phyloP scores from a whole-genome alignment of 805 yeast genomes.

The Myxozyma kluyveri region DNA sequence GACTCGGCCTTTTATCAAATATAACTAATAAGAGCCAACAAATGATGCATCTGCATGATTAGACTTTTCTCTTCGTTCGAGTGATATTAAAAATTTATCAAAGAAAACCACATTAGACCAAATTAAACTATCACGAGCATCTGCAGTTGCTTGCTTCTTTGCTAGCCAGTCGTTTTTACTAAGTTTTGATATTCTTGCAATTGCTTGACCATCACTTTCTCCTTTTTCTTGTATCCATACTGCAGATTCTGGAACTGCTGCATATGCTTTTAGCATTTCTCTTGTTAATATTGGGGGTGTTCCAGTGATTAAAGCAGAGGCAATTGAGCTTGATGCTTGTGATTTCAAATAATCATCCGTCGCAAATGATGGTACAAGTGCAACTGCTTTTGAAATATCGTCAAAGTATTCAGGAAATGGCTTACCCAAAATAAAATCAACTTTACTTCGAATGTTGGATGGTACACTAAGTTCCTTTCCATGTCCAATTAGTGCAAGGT shows the following conservation, averaged over 20 bases:
- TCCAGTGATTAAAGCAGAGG: constrained; percentile 19
- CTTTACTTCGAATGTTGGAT: constrained; percentile 3
- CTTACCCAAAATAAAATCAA: constrained; percentile 6
- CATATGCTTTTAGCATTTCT: constrained; percentile 19
- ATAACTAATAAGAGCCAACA: no score
- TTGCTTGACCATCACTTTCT: constrained; percentile 25
- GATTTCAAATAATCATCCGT: constrained; percentile 6
- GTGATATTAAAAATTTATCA: neutral
- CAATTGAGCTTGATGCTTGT: constrained; percentile 26
- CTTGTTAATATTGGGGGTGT: constrained; percentile 19
- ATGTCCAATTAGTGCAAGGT: constrained; percentile 16
- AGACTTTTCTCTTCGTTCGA: no score
- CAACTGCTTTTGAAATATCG: constrained; percentile 12
- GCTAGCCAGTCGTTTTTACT: constrained; percentile 19
- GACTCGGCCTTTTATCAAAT: no score
- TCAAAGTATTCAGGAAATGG: constrained; percentile 20
- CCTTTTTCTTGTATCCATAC: constrained; percentile 21
- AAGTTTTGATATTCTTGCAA: constrained; percentile 10
- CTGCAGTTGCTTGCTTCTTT: constrained; percentile 6
- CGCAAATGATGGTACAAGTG: constrained; percentile 26
- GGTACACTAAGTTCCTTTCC: constrained; percentile 14
- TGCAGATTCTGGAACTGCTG: constrained; percentile 17
- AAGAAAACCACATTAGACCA: constrained; percentile 7
- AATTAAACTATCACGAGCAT: constrained; percentile 10
- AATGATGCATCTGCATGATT: no score